These are phyloP conservation scores for Aspergillus quadricinctus DNA, from an alignment of 2,329 filamentous ascomycete species.

Conservation along the genomic window DNA sequence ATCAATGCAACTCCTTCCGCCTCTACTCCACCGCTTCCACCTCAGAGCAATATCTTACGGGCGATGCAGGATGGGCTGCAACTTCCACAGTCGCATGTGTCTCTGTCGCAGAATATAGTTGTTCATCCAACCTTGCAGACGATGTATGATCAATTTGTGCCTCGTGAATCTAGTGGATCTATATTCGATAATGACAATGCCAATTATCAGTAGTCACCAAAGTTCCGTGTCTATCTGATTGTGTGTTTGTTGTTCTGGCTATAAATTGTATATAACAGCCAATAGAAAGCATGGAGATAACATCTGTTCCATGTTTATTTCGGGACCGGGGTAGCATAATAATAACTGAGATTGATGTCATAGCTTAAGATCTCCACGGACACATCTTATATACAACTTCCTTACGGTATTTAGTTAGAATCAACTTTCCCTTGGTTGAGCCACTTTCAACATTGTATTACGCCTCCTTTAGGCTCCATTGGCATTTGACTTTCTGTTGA, in stretches of 20 bases:
- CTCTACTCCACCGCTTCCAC: not conserved
- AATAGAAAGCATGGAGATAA: not conserved
- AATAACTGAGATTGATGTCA: no score
- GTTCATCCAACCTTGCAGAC: not conserved
- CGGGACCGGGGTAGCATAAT: no score
- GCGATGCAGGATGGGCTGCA: not conserved
- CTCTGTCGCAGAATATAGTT: not conserved
- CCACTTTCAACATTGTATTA: no score
- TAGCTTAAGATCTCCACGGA: no score
- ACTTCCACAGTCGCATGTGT: not conserved
- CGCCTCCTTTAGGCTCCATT: no score
- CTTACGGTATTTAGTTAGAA: no score
- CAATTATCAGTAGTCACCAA: not conserved
- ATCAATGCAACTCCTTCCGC: not conserved
- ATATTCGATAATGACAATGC: not conserved
- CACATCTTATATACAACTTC: no score
- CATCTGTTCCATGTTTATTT: no score
- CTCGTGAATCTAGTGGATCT: not conserved
- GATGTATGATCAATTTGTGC: not conserved
- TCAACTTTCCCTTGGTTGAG: no score
- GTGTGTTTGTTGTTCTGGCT: no score
- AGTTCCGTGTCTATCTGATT: not conserved
- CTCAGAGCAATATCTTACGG: not conserved
- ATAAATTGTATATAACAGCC: not conserved
- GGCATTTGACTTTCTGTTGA: no score